These are phyloP conservation scores for Hysterangium stoloniferum DNA, from an alignment of 768 basidiomycete species.

Conservation along the genomic window DNA sequence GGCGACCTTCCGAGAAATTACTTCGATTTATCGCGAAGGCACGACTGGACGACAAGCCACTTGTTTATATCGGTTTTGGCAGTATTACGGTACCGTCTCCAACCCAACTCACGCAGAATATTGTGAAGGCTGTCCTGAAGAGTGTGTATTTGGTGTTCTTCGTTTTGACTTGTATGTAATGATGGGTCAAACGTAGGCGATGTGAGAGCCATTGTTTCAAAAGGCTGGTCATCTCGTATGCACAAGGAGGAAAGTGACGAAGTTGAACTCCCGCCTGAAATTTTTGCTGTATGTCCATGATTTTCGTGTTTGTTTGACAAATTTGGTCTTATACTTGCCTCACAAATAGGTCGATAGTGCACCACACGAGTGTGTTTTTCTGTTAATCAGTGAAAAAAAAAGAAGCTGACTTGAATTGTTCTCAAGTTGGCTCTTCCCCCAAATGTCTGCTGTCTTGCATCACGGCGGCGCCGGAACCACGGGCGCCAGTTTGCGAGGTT, in stretches of 20 bases:
- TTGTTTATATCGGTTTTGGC: slow-evolving; percentile 69
- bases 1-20: slow-evolving; percentile 45
- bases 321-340: background rate
- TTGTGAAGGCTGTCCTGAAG: slow-evolving; percentile 53
- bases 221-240: slow-evolving; percentile 60
- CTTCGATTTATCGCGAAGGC: slow-evolving; percentile 50
- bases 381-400: no score
- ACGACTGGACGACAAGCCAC: slow-evolving; percentile 42
- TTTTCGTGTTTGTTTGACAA: background rate
- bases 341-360: slow-evolving; percentile 45
- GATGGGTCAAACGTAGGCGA: slow-evolving; percentile 31
- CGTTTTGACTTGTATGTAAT: background rate
- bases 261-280: slow-evolving; percentile 42
- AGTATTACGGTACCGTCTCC: slow-evolving; percentile 61
- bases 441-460: slow-evolving; percentile 54
- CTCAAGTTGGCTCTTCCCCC: slow-evolving; percentile 47
- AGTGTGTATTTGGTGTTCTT: slow-evolving; percentile 29
- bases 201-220: slow-evolving; percentile 59
- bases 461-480: slow-evolving; percentile 70
- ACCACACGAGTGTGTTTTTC: slow-evolving; percentile 44
- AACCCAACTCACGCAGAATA: slow-evolving; percentile 41
- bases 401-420: no score
- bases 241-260: slow-evolving; percentile 31
- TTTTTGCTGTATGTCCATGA: slow-evolving; percentile 34
- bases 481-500: slow-evolving; percentile 50